phyloP scores from a whole-genome alignment of 1,139 yeast species.

The Magnusiomyces paraingens region DNA sequence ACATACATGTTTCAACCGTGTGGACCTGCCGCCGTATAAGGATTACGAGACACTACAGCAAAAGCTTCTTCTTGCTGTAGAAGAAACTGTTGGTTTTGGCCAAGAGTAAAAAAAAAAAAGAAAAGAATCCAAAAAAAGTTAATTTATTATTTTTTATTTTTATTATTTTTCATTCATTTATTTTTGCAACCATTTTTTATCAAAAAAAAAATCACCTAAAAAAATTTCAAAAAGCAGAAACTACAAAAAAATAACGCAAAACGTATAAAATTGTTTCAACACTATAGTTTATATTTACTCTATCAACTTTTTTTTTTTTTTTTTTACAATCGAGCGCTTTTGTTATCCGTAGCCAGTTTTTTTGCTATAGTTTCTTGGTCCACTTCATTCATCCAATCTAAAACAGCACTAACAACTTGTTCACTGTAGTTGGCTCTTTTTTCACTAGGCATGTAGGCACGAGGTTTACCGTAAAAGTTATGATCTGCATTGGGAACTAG shows the following conservation, averaged over 20 bases:
- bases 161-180: not conserved
- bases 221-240: not conserved
- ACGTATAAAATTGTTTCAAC: not conserved
- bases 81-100: slow-evolving; percentile 93
- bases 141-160: not conserved
- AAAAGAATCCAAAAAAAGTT: too few species aligned
- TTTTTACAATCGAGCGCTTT: not conserved
- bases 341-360: not conserved
- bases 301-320: not conserved
- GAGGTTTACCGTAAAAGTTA: slow-evolving; percentile 15
- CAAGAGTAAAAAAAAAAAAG: slow-evolving; percentile 54
- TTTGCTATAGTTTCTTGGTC: not conserved
- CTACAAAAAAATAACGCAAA: not conserved
- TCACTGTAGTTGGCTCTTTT: slow-evolving; percentile 15
- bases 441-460: slow-evolving; percentile 7
- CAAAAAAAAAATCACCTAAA: not conserved
- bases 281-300: not conserved
- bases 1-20: slow-evolving; percentile 92
- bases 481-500: slow-evolving; percentile 16
- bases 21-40: slow-evolving; percentile 78
- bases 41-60: slow-evolving; percentile 71
- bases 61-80: slow-evolving; percentile 80
- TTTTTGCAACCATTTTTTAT: not conserved
- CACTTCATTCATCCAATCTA: slow-evolving; percentile 1
- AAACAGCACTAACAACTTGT: slow-evolving; percentile 8